A percentile compares a stretch with the other conserved stretches of the same genome.
Conservation (phyloP, 2,329 filamentous ascomycete genomes). For the Fusarium udum region DNA sequence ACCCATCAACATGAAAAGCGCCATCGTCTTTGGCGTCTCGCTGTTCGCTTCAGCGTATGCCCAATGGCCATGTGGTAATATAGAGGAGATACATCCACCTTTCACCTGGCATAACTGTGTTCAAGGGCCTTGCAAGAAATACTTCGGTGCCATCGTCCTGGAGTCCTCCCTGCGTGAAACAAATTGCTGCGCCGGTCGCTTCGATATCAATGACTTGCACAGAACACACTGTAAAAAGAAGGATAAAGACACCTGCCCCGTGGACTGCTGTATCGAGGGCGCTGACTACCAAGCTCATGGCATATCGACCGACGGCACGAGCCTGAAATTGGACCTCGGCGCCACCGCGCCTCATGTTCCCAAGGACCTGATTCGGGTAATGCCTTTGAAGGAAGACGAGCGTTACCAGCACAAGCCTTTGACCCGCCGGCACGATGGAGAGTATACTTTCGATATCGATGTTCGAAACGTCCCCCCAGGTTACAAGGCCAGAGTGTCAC, state of each 20-base stretch:
- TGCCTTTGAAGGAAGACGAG: constrained; percentile 68
- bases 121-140: not conserved
- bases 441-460: constrained; percentile 78
- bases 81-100: not conserved
- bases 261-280: constrained; percentile 60
- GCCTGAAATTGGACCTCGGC: constrained; percentile 65
- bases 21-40: not conserved
- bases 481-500: constrained; percentile 76
- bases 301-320: constrained; percentile 59
- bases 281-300: constrained; percentile 63
- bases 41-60: not conserved
- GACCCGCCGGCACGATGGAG: constrained; percentile 59
- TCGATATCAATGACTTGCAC: not conserved
- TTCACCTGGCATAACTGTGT: not conserved
- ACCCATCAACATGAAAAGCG: not conserved
- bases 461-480: constrained; percentile 74
- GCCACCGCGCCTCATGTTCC: constrained; percentile 60
- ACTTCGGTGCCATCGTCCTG: not conserved
- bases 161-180: not conserved
- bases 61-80: not conserved
- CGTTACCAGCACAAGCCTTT: constrained; percentile 70
- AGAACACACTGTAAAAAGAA: not conserved
- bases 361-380: constrained; percentile 63
- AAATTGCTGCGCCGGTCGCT: not conserved
- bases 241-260: not conserved